These are phyloP conservation scores for Talaromyces ruber DNA, from an alignment of 495 filamentous ascomycete genomes.

Conservation along the genomic window DNA sequence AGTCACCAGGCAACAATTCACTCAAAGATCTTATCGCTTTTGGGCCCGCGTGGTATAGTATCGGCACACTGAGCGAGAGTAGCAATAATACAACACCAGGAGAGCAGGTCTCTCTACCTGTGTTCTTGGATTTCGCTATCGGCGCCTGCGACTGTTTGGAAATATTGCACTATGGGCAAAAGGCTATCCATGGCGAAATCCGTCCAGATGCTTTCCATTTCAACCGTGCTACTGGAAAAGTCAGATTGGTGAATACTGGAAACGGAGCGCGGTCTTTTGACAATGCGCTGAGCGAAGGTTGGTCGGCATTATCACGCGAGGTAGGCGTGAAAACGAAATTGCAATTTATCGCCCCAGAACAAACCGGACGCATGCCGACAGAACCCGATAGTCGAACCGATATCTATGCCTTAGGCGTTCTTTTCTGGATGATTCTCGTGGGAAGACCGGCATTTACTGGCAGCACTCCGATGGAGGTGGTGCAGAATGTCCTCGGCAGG, in stretches of 20 bases:
- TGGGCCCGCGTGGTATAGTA: conserved; percentile 63
- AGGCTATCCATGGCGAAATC: conserved; percentile 80
- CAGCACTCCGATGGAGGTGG: conserved; percentile 70
- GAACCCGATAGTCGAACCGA: conserved; percentile 86
- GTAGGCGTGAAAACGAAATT: conserved; percentile 77
- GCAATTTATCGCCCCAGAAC: conserved; percentile 81
- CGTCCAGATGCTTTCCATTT: conserved; percentile 84
- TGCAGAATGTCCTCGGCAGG: conserved; percentile 73
- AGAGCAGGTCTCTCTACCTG: conserved; percentile 55
- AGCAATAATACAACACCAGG: conserved; percentile 39
- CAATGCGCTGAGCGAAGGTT: conserved; percentile 76
- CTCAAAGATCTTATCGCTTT: conserved; percentile 62
- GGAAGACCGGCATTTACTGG: conserved; percentile 72
- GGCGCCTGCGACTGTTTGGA: conserved; percentile 79
- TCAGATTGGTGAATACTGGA: conserved; percentile 76
- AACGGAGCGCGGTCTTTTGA: conserved; percentile 80
- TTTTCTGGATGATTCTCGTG: conserved; percentile 80
- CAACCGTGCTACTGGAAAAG: conserved; percentile 52
- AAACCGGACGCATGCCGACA: conserved; percentile 82
- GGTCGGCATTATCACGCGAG: conserved; percentile 71
- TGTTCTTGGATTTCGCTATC: conserved; percentile 82
- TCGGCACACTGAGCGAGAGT: conserved; percentile 39
- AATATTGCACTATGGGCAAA: conserved; percentile 74
- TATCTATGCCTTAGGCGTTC: conserved; percentile 77
- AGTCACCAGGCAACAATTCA: conserved; percentile 67